Conservation (phyloP, 805 yeast genomes). For the Metschnikowia gelsemii region DNA sequence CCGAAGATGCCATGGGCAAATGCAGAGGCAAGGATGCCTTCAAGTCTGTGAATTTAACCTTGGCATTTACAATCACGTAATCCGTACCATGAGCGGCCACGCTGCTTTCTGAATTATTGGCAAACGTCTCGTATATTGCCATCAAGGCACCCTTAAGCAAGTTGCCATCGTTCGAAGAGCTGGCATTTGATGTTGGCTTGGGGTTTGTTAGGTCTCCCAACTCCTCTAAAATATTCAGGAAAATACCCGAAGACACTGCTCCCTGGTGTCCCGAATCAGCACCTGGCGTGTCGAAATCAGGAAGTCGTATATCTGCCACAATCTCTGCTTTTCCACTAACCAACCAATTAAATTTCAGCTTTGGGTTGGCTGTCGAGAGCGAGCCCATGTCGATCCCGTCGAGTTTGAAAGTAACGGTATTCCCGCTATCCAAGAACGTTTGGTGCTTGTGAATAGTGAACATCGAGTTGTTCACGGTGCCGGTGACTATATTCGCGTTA, state of each 20-base stretch:
- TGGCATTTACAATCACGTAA: slow-evolving; percentile 68
- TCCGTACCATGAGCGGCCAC: slow-evolving; percentile 23
- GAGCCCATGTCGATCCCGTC: slow-evolving; percentile 42
- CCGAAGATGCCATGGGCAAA: slow-evolving; percentile 49
- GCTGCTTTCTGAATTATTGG: slow-evolving; percentile 6
- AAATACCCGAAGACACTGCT: slow-evolving; percentile 23
- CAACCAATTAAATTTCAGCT: slow-evolving; percentile 66
- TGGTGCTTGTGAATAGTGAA: slow-evolving; percentile 78
- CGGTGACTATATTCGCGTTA: slow-evolving; percentile 68
- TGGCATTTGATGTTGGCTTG: slow-evolving; percentile 1
- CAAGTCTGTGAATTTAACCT: slow-evolving; percentile 60
- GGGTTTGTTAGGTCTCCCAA: slow-evolving; percentile 16
- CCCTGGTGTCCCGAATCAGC: slow-evolving; percentile 21
- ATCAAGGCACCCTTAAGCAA: slow-evolving; percentile 41
- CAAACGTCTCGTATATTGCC: slow-evolving; percentile 43
- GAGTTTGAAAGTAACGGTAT: slow-evolving; percentile 38
- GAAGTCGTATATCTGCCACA: slow-evolving; percentile 70
- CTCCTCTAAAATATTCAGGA: slow-evolving; percentile 30
- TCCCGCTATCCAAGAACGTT: slow-evolving; percentile 35
- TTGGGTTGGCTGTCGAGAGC: slow-evolving; percentile 28
- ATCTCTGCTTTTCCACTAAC: slow-evolving; percentile 64
- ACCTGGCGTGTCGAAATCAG: slow-evolving; percentile 37
- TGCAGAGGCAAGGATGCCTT: slow-evolving; percentile 52
- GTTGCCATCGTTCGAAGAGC: slow-evolving; percentile 19
- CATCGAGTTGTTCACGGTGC: slow-evolving; percentile 71